Percentiles rank a stretch among this genome's conserved stretches.
phyloP scores from a whole-genome alignment of 805 yeast species.

The Teunomyces tritomae region DNA sequence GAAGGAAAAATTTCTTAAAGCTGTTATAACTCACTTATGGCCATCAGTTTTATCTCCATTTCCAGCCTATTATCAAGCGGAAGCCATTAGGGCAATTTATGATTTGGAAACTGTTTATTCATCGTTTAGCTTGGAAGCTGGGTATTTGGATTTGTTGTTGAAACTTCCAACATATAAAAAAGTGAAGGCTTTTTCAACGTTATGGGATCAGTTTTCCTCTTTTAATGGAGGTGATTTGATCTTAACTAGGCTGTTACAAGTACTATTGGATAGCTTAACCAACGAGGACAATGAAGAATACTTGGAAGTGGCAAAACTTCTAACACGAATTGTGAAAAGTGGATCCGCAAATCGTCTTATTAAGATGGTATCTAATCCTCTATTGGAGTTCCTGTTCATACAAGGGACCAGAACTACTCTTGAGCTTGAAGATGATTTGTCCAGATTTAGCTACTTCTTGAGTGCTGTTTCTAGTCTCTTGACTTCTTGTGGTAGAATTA shows the following conservation, averaged over 20 bases:
- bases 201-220: slow-evolving; percentile 73
- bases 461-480: slow-evolving; percentile 53
- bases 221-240: slow-evolving; percentile 48
- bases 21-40: slow-evolving; percentile 53
- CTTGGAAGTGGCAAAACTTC: slow-evolving; percentile 48
- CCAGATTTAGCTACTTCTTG: slow-evolving; percentile 60
- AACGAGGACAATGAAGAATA: slow-evolving; percentile 42
- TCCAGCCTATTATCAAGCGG: slow-evolving; percentile 61
- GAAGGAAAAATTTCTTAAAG: slow-evolving; percentile 37
- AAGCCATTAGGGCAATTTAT: slow-evolving; percentile 65
- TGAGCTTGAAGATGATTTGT: slow-evolving; percentile 55
- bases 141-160: slow-evolving; percentile 56
- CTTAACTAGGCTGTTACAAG: slow-evolving; percentile 60
- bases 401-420: slow-evolving; percentile 21
- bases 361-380: slow-evolving; percentile 54
- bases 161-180: slow-evolving; percentile 32
- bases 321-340: slow-evolving; percentile 39
- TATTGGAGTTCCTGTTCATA: slow-evolving; percentile 43
- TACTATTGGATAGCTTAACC: slow-evolving; percentile 63
- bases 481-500: slow-evolving; percentile 37
- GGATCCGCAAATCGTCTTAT: slow-evolving; percentile 64
- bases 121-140: slow-evolving; percentile 65
- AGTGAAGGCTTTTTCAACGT: slow-evolving; percentile 53
- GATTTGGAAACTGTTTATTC: slow-evolving; percentile 54
- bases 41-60: slow-evolving; percentile 44